Evolutionary conservation across 495 filamentous ascomycete genomes (phyloP), one percentile per base, ranked within the genome.

Genomic region (Recurvomyces mirabilis): DNA sequence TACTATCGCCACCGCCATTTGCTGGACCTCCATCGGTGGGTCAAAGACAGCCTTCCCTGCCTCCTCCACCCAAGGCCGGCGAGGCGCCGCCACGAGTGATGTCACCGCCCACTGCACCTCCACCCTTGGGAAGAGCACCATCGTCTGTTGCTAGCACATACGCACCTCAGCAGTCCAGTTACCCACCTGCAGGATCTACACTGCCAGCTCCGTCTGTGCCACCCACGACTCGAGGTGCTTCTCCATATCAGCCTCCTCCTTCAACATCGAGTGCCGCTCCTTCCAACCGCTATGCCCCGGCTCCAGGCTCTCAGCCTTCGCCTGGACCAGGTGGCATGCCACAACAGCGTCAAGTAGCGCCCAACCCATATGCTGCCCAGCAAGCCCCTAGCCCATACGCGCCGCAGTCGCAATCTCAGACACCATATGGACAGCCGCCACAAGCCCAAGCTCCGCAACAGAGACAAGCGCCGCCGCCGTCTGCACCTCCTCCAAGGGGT

Each of bases 181-280:
- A 41, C 59, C 57, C 70, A 47, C 64, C 72, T 46, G 38, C 62
- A 41, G 60, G 72, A 40, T 68, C 72, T 47, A 52, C 63, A 39
- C 65, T 71, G 22, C 59, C 69, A 23, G 57, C 61, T 18, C 69
- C 72, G 6, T 37, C 47, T 28, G 45, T 46, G 35, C 69, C 66
- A 21, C 68, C 75, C 5, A 72, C 86, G 40, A 73, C 79, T 23
- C 74, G 87, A 30, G 85, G 84, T 12, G 70, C 84, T 4, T 94
- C 88, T 14, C 87, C 87, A 30, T 95, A 95, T 63, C 88, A 93
- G 55, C 74, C 81, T 34, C 85, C 87, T 41, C 86, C 85, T 5
- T 63, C 77, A 39, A 74, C 72, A n/a, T 48, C 53, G 10, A 49
- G 33, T 4, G 68, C 79, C 3, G 78, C 87, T 9, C 76, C 82